These are phyloP conservation scores for Backusella luteola DNA, from an alignment of 192 early-diverging fungal genomes.

Conservation along the genomic window DNA sequence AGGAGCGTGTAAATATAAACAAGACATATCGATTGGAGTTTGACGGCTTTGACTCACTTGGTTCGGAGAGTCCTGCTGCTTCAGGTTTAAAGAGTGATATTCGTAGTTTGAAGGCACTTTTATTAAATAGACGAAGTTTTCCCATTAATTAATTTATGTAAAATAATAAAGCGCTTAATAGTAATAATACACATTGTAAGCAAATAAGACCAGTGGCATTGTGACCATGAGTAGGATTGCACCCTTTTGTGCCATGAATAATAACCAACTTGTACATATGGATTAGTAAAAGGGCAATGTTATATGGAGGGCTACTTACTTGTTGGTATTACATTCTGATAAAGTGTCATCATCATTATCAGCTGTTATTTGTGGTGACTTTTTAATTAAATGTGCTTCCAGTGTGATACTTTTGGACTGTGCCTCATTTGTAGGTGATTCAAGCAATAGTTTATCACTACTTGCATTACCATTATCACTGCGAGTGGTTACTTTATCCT, in stretches of 20 bases:
- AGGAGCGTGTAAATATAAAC: background rate
- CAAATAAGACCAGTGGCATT: background rate
- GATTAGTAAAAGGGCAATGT: background rate
- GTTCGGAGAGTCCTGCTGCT: constrained; percentile 18
- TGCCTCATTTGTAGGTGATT: background rate
- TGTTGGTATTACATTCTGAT: background rate
- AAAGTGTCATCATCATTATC: background rate
- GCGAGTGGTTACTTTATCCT: background rate
- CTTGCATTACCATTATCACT: background rate
- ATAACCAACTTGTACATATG: too few relatives aligned
- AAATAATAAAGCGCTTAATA: background rate
- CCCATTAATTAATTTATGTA: constrained; percentile 13
- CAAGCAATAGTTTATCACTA: background rate
- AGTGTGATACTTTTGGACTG: background rate
- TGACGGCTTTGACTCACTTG: background rate
- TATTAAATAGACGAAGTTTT: constrained; percentile 51
- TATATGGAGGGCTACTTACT: background rate
- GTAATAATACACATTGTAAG: background rate
- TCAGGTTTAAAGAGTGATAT: constrained; percentile 48
- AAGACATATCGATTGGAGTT: background rate
- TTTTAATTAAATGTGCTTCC: background rate
- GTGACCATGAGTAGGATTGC: background rate
- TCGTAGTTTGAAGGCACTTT: constrained; percentile 43
- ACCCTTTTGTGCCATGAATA: background rate
- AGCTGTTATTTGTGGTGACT: background rate